Base-by-base conservation (phyloP, 192 early-diverging fungal genomes). In the Backusella westeae region DNA sequence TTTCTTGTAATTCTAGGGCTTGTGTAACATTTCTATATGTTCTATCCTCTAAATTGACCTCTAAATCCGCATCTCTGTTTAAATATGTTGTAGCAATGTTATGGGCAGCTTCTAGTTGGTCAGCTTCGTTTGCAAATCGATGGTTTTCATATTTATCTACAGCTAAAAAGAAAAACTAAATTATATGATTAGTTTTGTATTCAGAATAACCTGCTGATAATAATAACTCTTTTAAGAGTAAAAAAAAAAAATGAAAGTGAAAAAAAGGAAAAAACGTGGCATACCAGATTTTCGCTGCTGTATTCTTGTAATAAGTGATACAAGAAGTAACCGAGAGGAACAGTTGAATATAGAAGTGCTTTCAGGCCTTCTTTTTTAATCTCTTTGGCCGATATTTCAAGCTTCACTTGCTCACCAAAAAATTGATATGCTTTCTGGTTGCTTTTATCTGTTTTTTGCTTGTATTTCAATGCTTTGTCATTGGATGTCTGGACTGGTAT, bases 261-360 rank as follows among this genome's bases (percentile, higher is more conserved):
- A 26, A 59, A 59, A 59, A 26, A 23, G 21, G 26, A 29, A 63
- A 63, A 63, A 63, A 63, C 56, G 56, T 63, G 56, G 56, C 56
- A 63, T 71, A 71, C 70, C 44, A 71, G 15, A 71, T 71, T 71
- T 49, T 71, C 70, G 15, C 70, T 71, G 29, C 70, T 71, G 42
- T 71, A 71, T 49, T 71, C 70, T 29, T 71, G 35, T 71, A 71
- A 34, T 6, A 71, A 71, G 41, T 71, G 70, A 46, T 71, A 71
- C 26, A 71, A 19, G 21, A 71, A 71, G 23, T 71, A 71, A 32
- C 70, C 70, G 17, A 71, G 42, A 29, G 70, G 70, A 32, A 39
- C 70, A 32, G 41, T 49, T 32, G 70, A 71, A 17, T 49, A 71
- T 0, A 71, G 21, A 17, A 71, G 6, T 15, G 70, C 44, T 17